Base-by-base conservation (phyloP, 805 yeast genomes). In the Candida gorgasii region DNA sequence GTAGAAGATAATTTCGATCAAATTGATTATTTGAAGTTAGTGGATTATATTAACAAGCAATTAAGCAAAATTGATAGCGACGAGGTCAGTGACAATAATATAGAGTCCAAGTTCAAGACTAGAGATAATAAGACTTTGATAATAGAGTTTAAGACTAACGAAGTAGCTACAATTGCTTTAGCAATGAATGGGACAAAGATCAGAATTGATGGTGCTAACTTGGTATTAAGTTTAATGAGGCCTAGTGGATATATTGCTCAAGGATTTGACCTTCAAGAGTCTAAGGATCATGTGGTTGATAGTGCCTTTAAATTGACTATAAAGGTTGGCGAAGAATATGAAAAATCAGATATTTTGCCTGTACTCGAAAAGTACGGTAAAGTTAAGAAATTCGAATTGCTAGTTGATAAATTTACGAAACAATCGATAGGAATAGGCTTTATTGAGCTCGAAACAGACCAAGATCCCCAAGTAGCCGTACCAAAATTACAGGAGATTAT, bases 361-460 rank as follows among this genome's bases (percentile, higher is more conserved):
- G 65, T 73, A 42, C 77, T 76, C 1, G 58, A 59, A 11, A 31
- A 41, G 17, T 16, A 24, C 12, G 35, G 30, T 1, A 17, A 17
- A 7, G 49, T 82, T 1, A 55, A 58, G 16, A 60, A 65, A 0
- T 63, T 80, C 29, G 67, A 70, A 29, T 50, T 79, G 14, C 50
- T 80, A 12, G 57, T 70, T 11, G 81, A 78, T 46, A 67, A 69
- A 31, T 67, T 73, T 5, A 65, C 80, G 2, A 73, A 71, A 36
- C 72, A 69, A n/a, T 71, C 81, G 1, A 63, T 69, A 45, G 89
- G 89, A 1, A 55, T 79, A 17, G 84, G 79, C 2, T 82, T 82
- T 62, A 75, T 75, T 23, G 80, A 79, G 43, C 66, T 54, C 40
- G 51, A 44, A 36, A 34, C 59, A 14, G 60, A 59, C 9, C 46